Evolutionary conservation across 148 eudicot genomes (phyloP).

Genomic region (Chenopodium album): DNA sequence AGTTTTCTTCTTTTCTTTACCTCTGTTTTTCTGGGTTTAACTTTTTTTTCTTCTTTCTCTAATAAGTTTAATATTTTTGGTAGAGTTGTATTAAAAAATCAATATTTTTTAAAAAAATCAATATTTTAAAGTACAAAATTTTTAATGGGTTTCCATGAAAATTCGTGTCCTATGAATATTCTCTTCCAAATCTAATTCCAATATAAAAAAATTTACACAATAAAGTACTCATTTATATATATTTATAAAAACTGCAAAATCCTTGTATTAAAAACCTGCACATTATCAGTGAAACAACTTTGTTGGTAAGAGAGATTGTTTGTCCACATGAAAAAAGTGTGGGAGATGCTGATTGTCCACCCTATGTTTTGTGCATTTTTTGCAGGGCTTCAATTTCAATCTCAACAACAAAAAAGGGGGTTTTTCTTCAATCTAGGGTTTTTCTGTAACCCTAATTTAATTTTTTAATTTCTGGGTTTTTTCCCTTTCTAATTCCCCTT

Average conservation of each 20-base stretch:
- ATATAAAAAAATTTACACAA: background rate
- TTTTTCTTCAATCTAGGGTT: slow-evolving; percentile 20
- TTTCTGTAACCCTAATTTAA: slow-evolving; percentile 3
- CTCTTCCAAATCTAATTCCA: slow-evolving; percentile 30
- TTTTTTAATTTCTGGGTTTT: slow-evolving; percentile 14
- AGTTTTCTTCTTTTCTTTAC: slow-evolving; percentile 5
- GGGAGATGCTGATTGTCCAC: slow-evolving; percentile 49
- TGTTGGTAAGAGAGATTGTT: slow-evolving; percentile 41
- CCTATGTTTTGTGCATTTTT: slow-evolving; percentile 38
- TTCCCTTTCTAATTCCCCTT: background rate
- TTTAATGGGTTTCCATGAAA: slow-evolving; percentile 4
- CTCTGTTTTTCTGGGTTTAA: slow-evolving; percentile 23
- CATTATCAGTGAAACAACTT: slow-evolving; percentile 31
- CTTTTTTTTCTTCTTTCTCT: background rate
- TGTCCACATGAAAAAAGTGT: slow-evolving; percentile 22
- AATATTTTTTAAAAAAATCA: background rate
- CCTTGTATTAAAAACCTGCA: background rate
- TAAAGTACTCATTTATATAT: too few relatives aligned
- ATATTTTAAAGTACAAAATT: background rate
- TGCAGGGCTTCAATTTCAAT: slow-evolving; percentile 38
- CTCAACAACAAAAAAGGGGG: slow-evolving; percentile 20
- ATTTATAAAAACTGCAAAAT: too few relatives aligned
- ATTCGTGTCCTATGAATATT: slow-evolving; percentile 32
- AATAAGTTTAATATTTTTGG: background rate
- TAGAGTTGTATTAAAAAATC: slow-evolving; percentile 1